Evolutionary conservation across 148 eudicot species (phyloP).

Genomic region (Silene uniflora): DNA sequence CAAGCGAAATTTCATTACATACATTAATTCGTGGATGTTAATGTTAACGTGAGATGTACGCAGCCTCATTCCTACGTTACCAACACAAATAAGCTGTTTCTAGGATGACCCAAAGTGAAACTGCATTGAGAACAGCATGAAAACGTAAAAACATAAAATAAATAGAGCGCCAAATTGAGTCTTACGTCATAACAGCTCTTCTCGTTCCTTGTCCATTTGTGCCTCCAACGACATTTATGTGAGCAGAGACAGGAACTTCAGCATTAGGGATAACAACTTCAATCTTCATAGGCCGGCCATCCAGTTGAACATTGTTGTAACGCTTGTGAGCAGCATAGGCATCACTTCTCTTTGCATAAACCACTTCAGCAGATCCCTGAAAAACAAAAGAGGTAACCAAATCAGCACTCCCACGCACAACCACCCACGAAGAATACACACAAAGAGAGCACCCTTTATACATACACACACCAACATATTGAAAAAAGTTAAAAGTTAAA

Average conservation of each 20-base stretch:
- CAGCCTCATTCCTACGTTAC: too few species aligned
- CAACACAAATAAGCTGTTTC: too few species aligned
- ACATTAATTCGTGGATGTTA: background rate
- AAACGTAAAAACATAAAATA: background rate
- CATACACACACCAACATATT: background rate
- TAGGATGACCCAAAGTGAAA: too few species aligned
- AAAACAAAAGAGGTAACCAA: background rate
- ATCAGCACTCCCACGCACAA: background rate
- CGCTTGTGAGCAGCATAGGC: constrained; percentile 85
- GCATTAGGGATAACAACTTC: constrained; percentile 58
- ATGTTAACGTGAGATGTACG: background rate
- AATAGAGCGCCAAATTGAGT: background rate
- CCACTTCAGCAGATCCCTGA: constrained; percentile 96
- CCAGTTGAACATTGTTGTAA: constrained; percentile 82
- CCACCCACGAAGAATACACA: background rate
- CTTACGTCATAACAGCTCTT: constrained; percentile 69
- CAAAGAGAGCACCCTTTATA: background rate
- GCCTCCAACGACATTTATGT: constrained; percentile 73
- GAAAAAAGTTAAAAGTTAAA: background rate
- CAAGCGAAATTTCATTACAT: background rate
- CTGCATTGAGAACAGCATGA: background rate
- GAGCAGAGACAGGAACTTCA: constrained; percentile 64
- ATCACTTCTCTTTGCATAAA: constrained; percentile 72
- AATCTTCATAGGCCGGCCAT: constrained; percentile 92
- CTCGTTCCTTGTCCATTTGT: constrained; percentile 55